Base-by-base conservation (phyloP, 2,329 filamentous ascomycete species). In the Capronia coronata region DNA sequence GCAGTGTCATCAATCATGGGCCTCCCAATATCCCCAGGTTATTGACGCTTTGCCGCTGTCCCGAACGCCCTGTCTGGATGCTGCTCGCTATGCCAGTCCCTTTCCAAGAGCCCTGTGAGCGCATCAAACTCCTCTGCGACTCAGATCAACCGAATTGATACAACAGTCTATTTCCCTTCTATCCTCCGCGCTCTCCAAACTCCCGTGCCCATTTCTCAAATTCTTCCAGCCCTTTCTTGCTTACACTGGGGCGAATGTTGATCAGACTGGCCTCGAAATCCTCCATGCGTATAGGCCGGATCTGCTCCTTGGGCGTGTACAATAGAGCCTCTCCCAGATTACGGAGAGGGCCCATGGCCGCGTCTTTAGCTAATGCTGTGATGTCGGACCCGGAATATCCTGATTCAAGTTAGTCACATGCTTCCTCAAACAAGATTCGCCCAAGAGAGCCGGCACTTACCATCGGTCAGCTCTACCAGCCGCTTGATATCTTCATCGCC, bases 321-420 rank as follows among this genome's bases (percentile, higher is more conserved):
- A 98, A 75, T 23, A 98, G 72, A 34, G 86, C 87, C 65, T 97
- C 93, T 21, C 93, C 93, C 2, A 97, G 74, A 46, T 88, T 91
- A 25, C 93, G 80, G 10, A 98, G 73, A 0, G 93, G 93, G 0
- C 93, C 91, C 93, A 98, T 98, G 2, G 93, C 93, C 7, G 93
- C 93, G 65, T 98, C 93, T 69, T 98, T 98, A 6, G 93, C 93
- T 7, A 98, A 74, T 1, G 93, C 90, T 18, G 93, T 97, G 58
- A 98, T 95, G 63, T 98, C 93, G 1, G 89, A 95, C 38, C 93
- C 93, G 7, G 89, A 96, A 70, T 95, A 98, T n/a, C 89, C 90
- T 96, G 58, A 16, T n/a, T n/a, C 19, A 5, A 38, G 59, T 54
- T 13, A 48, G 43, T 19, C 53, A 41, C 44, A 44, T 57, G 22